These are phyloP conservation scores for Amaranthus hypochondriacus DNA, from an alignment of 148 eudicot genomes.

Conservation along the genomic window DNA sequence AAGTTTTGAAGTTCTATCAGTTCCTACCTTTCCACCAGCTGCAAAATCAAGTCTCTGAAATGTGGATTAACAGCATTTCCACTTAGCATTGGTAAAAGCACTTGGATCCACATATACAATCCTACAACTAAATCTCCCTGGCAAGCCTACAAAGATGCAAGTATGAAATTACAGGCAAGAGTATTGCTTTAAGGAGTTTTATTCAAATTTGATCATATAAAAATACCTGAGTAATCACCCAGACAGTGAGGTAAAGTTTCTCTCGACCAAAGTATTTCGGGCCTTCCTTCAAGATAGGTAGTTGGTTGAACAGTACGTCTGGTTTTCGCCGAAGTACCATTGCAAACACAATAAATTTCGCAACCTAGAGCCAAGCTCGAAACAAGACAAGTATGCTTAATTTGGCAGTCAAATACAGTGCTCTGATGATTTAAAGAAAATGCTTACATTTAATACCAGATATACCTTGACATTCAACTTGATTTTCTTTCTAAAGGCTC, in stretches of 20 bases:
- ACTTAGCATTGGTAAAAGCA: conserved; percentile 45
- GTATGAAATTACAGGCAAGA: neutral
- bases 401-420: neutral
- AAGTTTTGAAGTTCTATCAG: conserved; percentile 6
- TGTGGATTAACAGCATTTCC: conserved; percentile 50
- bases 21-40: conserved; percentile 55
- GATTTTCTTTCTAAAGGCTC: too few relatives aligned
- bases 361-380: conserved; percentile 37
- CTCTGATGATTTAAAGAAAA: neutral
- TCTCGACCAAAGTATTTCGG: conserved; percentile 52
- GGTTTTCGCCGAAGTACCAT: conserved; percentile 56
- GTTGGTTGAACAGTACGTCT: conserved; percentile 39
- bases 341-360: conserved; percentile 49
- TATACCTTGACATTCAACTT: neutral
- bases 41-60: conserved; percentile 52
- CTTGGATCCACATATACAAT: conserved; percentile 43
- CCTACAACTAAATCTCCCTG: conserved; percentile 62
- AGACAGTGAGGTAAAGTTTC: conserved; percentile 46
- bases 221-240: conserved; percentile 56
- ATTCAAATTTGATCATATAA: neutral
- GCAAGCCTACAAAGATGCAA: conserved; percentile 33
- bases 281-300: conserved; percentile 41
- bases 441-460: neutral
- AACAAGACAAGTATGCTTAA: neutral
- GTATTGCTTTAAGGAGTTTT: neutral